Evolutionary conservation across 192 early-diverging fungal genomes (phyloP), one percentile per base, ranked within the genome.

Genomic region (Coemansia sp.): DNA sequence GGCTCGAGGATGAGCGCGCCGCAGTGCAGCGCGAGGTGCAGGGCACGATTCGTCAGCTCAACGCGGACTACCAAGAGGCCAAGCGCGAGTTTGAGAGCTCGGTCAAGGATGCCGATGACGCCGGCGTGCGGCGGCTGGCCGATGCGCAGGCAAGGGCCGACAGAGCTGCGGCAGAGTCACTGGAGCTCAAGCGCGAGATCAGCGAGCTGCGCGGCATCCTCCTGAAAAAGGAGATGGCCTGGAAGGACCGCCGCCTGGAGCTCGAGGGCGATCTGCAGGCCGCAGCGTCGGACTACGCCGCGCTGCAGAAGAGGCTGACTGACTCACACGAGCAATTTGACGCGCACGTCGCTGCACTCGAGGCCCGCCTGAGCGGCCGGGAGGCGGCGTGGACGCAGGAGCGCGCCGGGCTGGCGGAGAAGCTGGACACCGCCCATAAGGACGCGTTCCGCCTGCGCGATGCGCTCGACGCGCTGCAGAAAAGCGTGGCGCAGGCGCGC

Each of bases 151-250:
- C 51, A 0, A 27, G 70, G 19, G 62, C 71, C 3, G 78, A 81
- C 54, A 45, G 57, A 24, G 73, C 73, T 0, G 69, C 57, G 12
- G 65, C 65, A 43, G 79, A 82, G 40, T 35, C 60, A 11, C 15
- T 76, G 20, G 79, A 68, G n/a, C 42, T 76, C 1, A 65, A 67
- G 36, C 41, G 70, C 17, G 63, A 76, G 37, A 41, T 76, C 54
- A 82, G 79, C 67, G 79, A 82, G 70, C 53, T 82, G 64, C 79
- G 79, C 45, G 70, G 79, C 8, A 59, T 72, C 14, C 60, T 82
- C 46, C 41, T 82, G 38, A 68, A 72, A 24, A 76, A 76, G 59
- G 73, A 82, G 25, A 76, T 76, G 73, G 69, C 63, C 4, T 76
- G 73, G 73, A 73, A 73, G 60, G 70, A 82, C 70, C 62, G 49